Conservation (phyloP, 345 rosid species). For the Laguncularia racemosa region DNA sequence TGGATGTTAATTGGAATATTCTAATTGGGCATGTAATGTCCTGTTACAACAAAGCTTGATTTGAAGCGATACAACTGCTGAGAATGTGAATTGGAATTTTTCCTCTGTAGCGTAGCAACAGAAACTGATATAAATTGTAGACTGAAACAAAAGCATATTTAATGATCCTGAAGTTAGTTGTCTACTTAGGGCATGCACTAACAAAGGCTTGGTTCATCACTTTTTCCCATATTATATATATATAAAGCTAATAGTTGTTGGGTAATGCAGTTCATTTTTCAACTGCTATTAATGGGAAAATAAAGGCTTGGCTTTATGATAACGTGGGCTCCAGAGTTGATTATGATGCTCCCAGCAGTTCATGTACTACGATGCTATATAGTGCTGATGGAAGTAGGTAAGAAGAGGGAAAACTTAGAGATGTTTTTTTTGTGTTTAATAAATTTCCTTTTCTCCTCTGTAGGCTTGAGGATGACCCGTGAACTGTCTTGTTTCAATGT, state of each 20-base stretch:
- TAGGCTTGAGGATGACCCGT: conserved; percentile 1
- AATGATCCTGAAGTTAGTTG: no score
- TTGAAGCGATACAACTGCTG: no score
- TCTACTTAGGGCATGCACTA: no score
- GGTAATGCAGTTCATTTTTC: conserved; percentile 64
- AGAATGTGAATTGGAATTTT: no score
- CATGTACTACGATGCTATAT: conserved; percentile 77
- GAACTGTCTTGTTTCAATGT: background rate
- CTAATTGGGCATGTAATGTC: no score
- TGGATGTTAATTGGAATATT: no score
- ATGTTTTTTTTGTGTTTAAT: background rate
- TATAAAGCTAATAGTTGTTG: background rate
- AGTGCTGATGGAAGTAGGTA: conserved; percentile 87
- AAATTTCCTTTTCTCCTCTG: conserved; percentile 1
- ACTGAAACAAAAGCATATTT: no score
- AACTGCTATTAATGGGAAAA: conserved; percentile 75
- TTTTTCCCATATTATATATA: no score
- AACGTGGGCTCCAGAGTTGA: conserved; percentile 73
- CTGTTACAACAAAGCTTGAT: no score
- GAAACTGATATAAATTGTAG: no score
- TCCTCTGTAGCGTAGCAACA: no score
- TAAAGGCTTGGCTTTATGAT: conserved; percentile 89
- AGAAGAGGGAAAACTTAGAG: background rate
- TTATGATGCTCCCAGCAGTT: conserved; percentile 76
- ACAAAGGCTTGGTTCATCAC: no score